Evolutionary conservation across 2,329 filamentous ascomycete genomes (phyloP), one percentile per base, ranked within the genome.

Genomic region (Pleomassaria siparia): DNA sequence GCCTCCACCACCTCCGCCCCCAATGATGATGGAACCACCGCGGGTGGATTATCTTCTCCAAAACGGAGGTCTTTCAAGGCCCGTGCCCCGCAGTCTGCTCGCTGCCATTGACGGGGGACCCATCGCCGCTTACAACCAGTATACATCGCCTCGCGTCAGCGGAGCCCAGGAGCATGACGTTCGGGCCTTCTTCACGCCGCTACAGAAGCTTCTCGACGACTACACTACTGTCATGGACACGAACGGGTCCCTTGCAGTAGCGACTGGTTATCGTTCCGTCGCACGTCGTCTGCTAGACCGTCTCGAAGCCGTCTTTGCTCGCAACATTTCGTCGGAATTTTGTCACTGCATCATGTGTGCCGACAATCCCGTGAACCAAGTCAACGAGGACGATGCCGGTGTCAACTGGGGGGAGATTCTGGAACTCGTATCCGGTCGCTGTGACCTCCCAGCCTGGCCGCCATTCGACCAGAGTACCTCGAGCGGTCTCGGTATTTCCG

Each of bases 331-430:
- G 0, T 85, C 85, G 0, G 85, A 96, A 62, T 84, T 86, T n/a
- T 97, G 92, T 67, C 76, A 79, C 35, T 97, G 92, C 69, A 77
- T 94, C 46, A 89, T 96, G 78, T 97, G 92, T 64, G 82, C 86
- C 39, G 76, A 73, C 1, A 44, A 62, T 2, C 52, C 55, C 7
- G 53, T 61, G 21, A 21, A 7, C 16, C 15, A 3, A 9, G 12
- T 15, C 12, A 40, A 47, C 28, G 80, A 85, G 29, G 81, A 86
- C 13, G 62, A 72, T 40, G 72, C 80, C 53, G 91, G 91, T 2
- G 78, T 96, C 24, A 94, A 89, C 53, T 99, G 92, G 92, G 92
- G 94, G 9, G 92, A 97, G 66, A 91, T 97, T 11, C 74, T 99
- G 20, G 94, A 99, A 71, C 85, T 91, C 66, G 91, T 96, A 11